These are phyloP conservation scores for Diaporthe ilicicola DNA, from an alignment of 2,329 filamentous ascomycete species.

Conservation along the genomic window DNA sequence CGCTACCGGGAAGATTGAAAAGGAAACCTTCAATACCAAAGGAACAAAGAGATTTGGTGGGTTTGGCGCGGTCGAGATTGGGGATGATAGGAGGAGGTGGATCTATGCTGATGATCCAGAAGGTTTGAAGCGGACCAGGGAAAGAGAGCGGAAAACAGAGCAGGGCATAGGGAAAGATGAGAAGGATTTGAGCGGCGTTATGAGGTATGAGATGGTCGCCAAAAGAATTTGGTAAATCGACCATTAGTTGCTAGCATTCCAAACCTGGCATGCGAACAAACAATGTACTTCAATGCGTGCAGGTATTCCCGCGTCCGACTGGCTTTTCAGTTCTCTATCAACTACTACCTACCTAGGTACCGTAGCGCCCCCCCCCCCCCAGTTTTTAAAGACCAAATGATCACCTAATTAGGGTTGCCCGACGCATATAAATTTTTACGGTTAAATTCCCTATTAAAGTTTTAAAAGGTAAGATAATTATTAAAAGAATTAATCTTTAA, in stretches of 20 bases:
- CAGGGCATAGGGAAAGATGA: constrained; percentile 62
- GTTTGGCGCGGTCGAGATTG: constrained; percentile 86
- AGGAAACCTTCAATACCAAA: constrained; percentile 70
- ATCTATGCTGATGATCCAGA: constrained; percentile 89
- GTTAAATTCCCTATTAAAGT: too few species aligned
- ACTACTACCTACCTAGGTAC: too few species aligned
- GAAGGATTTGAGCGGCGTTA: constrained; percentile 72
- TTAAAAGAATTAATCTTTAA: too few species aligned
- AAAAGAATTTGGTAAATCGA: constrained; percentile 87
- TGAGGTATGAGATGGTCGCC: constrained; percentile 92
- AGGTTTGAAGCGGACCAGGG: constrained; percentile 67
- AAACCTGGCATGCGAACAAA: background rate
- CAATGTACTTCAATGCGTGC: background rate
- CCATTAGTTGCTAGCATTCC: too few species aligned
- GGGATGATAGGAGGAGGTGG: constrained; percentile 84
- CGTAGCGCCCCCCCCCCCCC: too few species aligned
- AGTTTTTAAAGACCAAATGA: too few species aligned
- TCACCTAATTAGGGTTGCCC: too few species aligned
- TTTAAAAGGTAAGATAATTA: too few species aligned
- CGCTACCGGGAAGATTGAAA: constrained; percentile 55
- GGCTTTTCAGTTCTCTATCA: too few species aligned
- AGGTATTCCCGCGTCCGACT: too few species aligned
- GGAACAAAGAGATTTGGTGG: constrained; percentile 77
- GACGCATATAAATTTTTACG: too few species aligned
- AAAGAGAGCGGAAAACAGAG: constrained; percentile 70